A percentile compares a stretch with the other conserved stretches of the same genome.
Evolutionary conservation across 345 rosid species (phyloP).

Genomic region (Brassica incana): DNA sequence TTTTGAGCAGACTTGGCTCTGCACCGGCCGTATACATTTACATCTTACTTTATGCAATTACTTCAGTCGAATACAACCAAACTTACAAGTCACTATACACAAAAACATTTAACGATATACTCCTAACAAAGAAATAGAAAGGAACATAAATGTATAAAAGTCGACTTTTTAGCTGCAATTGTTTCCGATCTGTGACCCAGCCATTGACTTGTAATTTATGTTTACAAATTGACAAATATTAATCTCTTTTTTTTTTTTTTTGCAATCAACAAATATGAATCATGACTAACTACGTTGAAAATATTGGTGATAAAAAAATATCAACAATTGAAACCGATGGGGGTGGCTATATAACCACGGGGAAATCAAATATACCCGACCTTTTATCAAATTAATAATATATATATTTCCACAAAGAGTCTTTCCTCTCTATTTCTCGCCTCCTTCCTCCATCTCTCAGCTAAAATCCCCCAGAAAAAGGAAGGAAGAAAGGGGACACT

Average conservation of each 20-base stretch:
- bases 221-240: not conserved
- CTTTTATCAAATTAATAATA: not conserved
- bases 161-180: not conserved
- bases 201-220: not conserved
- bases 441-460: constrained; percentile 24
- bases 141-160: not conserved
- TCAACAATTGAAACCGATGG: not conserved
- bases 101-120: not conserved
- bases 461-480: not conserved
- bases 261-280: not conserved
- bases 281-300: not conserved
- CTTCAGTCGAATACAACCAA: constrained; percentile 2
- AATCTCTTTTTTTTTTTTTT: not conserved
- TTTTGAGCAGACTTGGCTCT: too few relatives aligned
- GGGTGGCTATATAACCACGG: not conserved
- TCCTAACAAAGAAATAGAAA: not conserved
- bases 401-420: not conserved
- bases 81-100: not conserved
- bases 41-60: not conserved
- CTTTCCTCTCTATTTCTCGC: constrained; percentile 29
- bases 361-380: not conserved
- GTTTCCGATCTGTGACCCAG: constrained; percentile 7
- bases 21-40: too few relatives aligned
- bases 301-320: not conserved
- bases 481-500: not conserved